These are phyloP conservation scores for Cladochytrium replicatum DNA, from an alignment of 192 early-diverging fungal species.

Conservation along the genomic window DNA sequence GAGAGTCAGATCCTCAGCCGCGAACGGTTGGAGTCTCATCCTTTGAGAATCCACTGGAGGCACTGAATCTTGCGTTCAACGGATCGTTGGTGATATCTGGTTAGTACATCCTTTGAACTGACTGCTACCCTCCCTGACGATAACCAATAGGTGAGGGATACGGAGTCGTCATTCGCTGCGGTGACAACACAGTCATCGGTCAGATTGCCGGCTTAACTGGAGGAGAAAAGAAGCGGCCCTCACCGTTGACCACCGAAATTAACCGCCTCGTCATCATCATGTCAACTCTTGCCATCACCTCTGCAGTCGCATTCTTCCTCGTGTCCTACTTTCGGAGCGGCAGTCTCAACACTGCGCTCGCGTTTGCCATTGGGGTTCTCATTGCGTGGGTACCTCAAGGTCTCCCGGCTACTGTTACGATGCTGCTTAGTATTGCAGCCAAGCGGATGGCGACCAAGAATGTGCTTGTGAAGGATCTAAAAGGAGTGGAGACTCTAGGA, in stretches of 20 bases:
- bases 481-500: constrained; percentile 82
- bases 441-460: constrained; percentile 73
- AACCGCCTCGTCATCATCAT: constrained; percentile 48
- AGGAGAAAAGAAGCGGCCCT: constrained; percentile 61
- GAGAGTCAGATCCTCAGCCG: constrained; percentile 91
- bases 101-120: not conserved
- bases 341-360: constrained; percentile 27
- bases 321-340: constrained; percentile 18
- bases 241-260: constrained; percentile 74
- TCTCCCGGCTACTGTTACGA: constrained; percentile 71
- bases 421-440: constrained; percentile 74
- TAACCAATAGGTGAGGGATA: constrained; percentile 69
- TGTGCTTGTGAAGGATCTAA: constrained; percentile 77
- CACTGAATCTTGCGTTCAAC: constrained; percentile 85
- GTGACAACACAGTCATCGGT: constrained; percentile 88
- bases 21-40: constrained; percentile 47
- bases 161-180: constrained; percentile 86
- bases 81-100: constrained; percentile 45
- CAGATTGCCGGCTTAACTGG: constrained; percentile 85
- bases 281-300: constrained; percentile 31
- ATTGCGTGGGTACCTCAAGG: constrained; percentile 57
- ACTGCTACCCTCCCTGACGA: constrained; percentile 68
- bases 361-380: constrained; percentile 74
- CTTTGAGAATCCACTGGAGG: constrained; percentile 78
- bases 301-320: constrained; percentile 39